Evolutionary conservation across 2,329 filamentous ascomycete species (phyloP).

Genomic region (Hawksworthiomyces lignivorus): DNA sequence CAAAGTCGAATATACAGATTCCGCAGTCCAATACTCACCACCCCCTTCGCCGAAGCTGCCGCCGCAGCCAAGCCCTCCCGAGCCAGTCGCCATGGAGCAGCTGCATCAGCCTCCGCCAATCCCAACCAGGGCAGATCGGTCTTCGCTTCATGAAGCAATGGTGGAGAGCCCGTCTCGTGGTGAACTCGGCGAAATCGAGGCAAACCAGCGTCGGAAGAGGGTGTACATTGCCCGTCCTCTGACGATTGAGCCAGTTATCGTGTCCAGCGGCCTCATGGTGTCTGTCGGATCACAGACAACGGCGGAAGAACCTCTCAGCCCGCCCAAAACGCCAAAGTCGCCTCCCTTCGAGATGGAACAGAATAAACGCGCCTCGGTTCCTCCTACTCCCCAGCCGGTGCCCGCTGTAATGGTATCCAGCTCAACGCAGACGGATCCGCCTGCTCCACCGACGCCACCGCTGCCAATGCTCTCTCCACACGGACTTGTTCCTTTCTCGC

Average conservation of each 20-base stretch:
- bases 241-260: constrained; percentile 37
- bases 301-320: constrained; percentile 53
- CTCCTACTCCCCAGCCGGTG: constrained; percentile 27
- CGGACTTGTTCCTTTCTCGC: constrained; percentile 11
- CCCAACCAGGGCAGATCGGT: constrained; percentile 24
- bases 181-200: constrained; percentile 54
- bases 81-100: background rate
- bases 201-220: constrained; percentile 66
- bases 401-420: constrained; percentile 39
- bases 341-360: constrained; percentile 32
- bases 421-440: constrained; percentile 54
- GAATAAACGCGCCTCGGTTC: background rate
- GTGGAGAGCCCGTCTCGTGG: constrained; percentile 35
- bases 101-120: constrained; percentile 25
- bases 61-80: constrained; percentile 20
- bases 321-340: constrained; percentile 56
- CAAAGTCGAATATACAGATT: constrained; percentile 58
- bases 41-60: constrained; percentile 60
- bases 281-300: constrained; percentile 60
- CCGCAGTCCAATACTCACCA: constrained; percentile 76
- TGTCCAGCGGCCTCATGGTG: constrained; percentile 46
- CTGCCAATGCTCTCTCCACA: background rate
- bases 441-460: constrained; percentile 16
- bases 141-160: constrained; percentile 20
- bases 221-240: constrained; percentile 47